Conservation (phyloP, 2,329 filamentous ascomycete genomes). For the Fusarium solani-melongenae region DNA sequence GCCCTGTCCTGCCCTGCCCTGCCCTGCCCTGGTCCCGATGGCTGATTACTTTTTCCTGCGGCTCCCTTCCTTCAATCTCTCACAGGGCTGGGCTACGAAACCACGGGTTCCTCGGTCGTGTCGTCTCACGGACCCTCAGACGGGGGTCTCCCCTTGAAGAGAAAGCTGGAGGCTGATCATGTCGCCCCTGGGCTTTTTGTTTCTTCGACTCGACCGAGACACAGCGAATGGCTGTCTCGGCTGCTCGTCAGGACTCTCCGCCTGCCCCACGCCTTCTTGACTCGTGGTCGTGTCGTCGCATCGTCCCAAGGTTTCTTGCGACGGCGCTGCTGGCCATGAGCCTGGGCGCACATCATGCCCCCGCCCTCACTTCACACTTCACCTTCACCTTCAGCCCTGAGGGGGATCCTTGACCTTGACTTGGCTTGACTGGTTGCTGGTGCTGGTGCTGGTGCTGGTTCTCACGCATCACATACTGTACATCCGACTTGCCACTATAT, state of each 20-base stretch:
- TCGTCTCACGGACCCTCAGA: neutral
- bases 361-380: neutral
- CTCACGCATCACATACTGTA: too few relatives aligned
- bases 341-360: slow-evolving; percentile 1
- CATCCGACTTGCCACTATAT: neutral
- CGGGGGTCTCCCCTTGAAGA: slow-evolving; percentile 1
- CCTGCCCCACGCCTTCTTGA: slow-evolving; percentile 6
- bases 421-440: neutral
- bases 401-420: neutral
- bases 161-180: slow-evolving; percentile 5
- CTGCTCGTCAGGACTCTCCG: neutral
- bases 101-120: neutral
- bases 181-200: neutral
- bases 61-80: slow-evolving; percentile 11
- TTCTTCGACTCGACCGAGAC: neutral
- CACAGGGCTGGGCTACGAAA: slow-evolving; percentile 32
- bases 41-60: slow-evolving; percentile 1
- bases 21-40: neutral
- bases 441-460: neutral
- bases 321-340: neutral
- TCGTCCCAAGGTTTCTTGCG: slow-evolving; percentile 1
- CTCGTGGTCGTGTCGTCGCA: neutral
- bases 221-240: neutral
- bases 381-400: slow-evolving; percentile 1
- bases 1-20: too few relatives aligned